Conservation (phyloP, 140 eudicot species). For the Anethum foeniculum region DNA sequence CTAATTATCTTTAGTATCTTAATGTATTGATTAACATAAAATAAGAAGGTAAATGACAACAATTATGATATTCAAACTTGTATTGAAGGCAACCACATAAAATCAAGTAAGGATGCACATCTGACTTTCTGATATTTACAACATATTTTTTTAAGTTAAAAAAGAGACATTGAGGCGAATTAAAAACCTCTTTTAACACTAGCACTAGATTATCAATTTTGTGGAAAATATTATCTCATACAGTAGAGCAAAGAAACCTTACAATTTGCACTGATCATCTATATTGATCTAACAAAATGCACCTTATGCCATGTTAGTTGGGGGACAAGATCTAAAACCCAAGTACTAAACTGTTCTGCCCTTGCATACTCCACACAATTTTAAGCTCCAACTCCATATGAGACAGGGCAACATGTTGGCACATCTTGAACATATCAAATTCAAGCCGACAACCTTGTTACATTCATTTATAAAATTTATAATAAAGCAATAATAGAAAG, state of each 20-base stretch:
- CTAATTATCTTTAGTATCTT: neutral
- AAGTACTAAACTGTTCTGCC: neutral
- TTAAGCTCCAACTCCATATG: neutral
- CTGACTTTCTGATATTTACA: neutral
- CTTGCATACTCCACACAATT: neutral
- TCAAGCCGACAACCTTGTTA: neutral
- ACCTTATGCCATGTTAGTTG: neutral
- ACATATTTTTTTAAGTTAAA: too few relatives aligned
- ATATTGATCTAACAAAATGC: neutral
- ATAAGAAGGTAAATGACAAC: neutral
- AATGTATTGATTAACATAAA: neutral
- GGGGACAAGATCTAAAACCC: neutral
- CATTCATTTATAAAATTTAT: neutral
- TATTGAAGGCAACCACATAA: neutral
- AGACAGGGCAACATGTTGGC: neutral
- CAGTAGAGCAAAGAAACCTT: neutral
- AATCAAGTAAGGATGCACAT: neutral
- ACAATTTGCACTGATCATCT: neutral
- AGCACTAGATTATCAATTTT: too few relatives aligned
- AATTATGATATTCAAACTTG: neutral
- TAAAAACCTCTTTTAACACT: too few relatives aligned
- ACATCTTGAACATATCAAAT: neutral
- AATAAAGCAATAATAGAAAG: too few relatives aligned
- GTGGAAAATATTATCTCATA: neutral
- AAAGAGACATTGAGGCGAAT: too few relatives aligned